Conservation (phyloP, 768 basidiomycete species). For the Pulveroboletus ravenelii region DNA sequence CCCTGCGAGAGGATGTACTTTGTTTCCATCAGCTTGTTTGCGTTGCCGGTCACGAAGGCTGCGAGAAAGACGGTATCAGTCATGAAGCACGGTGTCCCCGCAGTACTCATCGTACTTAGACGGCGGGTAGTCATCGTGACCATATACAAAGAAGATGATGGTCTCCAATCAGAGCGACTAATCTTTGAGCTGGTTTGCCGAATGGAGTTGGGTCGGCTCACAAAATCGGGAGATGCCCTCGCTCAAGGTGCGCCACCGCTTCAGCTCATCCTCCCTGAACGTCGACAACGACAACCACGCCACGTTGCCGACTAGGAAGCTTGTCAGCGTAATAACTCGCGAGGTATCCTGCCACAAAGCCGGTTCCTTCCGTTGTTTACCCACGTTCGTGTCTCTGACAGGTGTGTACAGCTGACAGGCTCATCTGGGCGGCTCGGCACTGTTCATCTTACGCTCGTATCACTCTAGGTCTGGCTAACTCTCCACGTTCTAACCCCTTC, state of each 20-base stretch:
- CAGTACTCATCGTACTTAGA: conserved; percentile 22
- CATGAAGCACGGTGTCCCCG: not conserved
- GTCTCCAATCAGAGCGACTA: too few species aligned
- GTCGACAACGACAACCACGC: conserved; percentile 13
- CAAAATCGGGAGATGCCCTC: not conserved
- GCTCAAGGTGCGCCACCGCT: conserved; percentile 7
- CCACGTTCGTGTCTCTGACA: not conserved
- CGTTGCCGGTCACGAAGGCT: conserved; percentile 96
- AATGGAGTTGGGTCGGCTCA: not conserved
- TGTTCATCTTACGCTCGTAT: not conserved
- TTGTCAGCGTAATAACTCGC: conserved; percentile 2
- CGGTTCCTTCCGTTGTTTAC: not conserved
- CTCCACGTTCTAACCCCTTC: not conserved
- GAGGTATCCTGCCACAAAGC: not conserved
- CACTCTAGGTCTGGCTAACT: not conserved
- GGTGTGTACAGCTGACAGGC: conserved; percentile 1
- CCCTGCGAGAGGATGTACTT: conserved; percentile 71
- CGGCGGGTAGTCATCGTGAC: conserved; percentile 19
- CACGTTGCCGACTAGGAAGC: conserved; percentile 6
- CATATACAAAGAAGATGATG: not conserved
- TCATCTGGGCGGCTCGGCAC: not conserved
- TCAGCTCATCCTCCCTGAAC: conserved; percentile 5
- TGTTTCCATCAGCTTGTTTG: conserved; percentile 89
- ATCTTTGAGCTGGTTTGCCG: too few species aligned
- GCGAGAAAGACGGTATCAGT: conserved; percentile 10